phyloP scores from a whole-genome alignment of 441 rosid species.

The Gossypium davidsonii region DNA sequence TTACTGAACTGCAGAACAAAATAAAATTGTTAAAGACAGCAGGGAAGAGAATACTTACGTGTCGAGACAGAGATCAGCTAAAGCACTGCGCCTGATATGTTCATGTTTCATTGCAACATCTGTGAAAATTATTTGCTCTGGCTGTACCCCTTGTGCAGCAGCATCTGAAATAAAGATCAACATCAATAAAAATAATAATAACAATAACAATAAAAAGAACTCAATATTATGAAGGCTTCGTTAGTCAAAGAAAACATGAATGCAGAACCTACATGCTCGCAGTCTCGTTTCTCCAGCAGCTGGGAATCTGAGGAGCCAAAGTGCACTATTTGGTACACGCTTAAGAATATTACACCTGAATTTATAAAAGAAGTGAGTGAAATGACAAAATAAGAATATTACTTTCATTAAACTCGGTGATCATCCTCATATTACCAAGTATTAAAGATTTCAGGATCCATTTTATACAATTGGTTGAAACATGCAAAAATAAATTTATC shows the following conservation, averaged over 20 bases:
- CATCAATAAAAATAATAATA: background rate
- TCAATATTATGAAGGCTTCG: background rate
- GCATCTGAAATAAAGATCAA: constrained; percentile 56
- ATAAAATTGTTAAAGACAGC: background rate
- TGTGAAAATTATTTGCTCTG: constrained; percentile 90
- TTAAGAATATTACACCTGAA: constrained; percentile 95
- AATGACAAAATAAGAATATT: background rate
- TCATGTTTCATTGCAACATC: constrained; percentile 98
- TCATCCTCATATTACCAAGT: constrained; percentile 52
- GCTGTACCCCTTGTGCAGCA: constrained; percentile 71
- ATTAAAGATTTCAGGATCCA: constrained; percentile 94
- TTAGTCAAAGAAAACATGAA: background rate
- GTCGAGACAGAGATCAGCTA: constrained; percentile 95
- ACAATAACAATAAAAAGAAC: background rate
- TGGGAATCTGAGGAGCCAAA: constrained; percentile 98
- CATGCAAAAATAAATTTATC: constrained; percentile 96
- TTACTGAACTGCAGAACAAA: background rate
- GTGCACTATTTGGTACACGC: constrained; percentile 88
- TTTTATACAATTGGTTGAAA: constrained; percentile 96
- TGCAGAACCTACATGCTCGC: constrained; percentile 57
- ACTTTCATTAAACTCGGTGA: background rate
- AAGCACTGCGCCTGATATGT: constrained; percentile 88
- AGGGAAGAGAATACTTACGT: constrained; percentile 40
- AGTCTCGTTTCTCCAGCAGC: constrained; percentile 97
- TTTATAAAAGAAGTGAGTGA: background rate